Percentiles rank a stretch among this genome's conserved stretches.
These are phyloP conservation scores for Amylostereum areolatum DNA, from an alignment of 1,284 basidiomycete species.

Conservation along the genomic window DNA sequence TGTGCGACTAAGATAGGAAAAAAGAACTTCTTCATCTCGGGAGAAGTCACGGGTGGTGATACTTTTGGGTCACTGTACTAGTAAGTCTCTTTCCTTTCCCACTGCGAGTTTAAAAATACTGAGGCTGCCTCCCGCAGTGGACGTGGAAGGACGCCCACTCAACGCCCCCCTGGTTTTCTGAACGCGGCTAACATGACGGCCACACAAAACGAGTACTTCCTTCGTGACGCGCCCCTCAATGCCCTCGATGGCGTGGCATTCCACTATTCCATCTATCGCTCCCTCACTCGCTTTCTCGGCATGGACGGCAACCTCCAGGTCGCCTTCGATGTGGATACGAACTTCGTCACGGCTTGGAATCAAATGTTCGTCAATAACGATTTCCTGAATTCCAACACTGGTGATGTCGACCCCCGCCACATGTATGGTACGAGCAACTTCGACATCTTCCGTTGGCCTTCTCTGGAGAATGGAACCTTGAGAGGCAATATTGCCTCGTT, in stretches of 20 bases:
- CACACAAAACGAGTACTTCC: constrained; percentile 65
- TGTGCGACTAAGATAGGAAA: constrained; percentile 74
- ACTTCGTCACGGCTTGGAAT: constrained; percentile 86
- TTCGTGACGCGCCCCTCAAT: constrained; percentile 57
- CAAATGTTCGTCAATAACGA: constrained; percentile 86
- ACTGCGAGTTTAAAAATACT: background rate
- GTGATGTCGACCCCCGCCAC: constrained; percentile 73
- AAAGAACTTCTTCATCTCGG: constrained; percentile 83
- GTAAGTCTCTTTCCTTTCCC: constrained; percentile 34
- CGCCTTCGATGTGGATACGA: constrained; percentile 74
- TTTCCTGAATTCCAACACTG: constrained; percentile 68
- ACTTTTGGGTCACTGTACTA: constrained; percentile 83
- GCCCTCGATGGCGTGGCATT: constrained; percentile 79
- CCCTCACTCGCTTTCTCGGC: constrained; percentile 77
- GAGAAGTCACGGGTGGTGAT: constrained; percentile 93
- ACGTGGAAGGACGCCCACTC: constrained; percentile 75
- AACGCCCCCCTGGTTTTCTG: constrained; percentile 60
- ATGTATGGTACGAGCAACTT: constrained; percentile 90
- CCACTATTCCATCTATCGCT: constrained; percentile 89
- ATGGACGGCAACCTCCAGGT: constrained; percentile 91
- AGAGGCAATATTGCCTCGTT: constrained; percentile 72
- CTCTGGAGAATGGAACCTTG: constrained; percentile 76
- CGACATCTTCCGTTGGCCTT: constrained; percentile 90
- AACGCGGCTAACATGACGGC: constrained; percentile 62
- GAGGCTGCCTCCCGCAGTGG: constrained; percentile 41